Evolutionary conservation across 148 eudicot genomes (phyloP).

Genomic region (Vaccinium myrtillus): DNA sequence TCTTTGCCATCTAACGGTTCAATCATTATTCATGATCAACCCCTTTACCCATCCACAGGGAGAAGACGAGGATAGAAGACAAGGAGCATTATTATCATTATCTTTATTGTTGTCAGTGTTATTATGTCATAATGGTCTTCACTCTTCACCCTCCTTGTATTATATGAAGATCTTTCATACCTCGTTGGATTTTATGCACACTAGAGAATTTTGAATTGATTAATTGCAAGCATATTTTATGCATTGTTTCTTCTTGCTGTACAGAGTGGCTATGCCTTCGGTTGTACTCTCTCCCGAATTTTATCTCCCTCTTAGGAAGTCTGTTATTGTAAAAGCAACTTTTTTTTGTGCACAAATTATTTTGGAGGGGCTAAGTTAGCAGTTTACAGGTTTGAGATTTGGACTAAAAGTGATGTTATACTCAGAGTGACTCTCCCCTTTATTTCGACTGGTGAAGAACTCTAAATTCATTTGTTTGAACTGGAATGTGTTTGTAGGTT

Average conservation of each 20-base stretch:
- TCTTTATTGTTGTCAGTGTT: background rate
- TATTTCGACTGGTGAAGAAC: background rate
- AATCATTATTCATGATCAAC: background rate
- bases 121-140: background rate
- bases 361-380: background rate
- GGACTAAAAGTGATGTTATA: background rate
- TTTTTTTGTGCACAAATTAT: background rate
- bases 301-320: background rate
- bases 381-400: background rate
- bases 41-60: background rate
- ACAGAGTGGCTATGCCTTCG: background rate
- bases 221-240: background rate
- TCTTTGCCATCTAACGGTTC: background rate
- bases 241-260: background rate
- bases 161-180: background rate
- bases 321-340: background rate
- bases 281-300: background rate
- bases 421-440: background rate
- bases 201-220: background rate
- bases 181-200: background rate
- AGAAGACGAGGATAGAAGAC: background rate
- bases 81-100: background rate
- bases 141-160: background rate
- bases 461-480: background rate
- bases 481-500: conserved; percentile 41